Evolutionary conservation across 208 protist genomes (phyloP).

Genomic region (Trypanosoma brucei): DNA sequence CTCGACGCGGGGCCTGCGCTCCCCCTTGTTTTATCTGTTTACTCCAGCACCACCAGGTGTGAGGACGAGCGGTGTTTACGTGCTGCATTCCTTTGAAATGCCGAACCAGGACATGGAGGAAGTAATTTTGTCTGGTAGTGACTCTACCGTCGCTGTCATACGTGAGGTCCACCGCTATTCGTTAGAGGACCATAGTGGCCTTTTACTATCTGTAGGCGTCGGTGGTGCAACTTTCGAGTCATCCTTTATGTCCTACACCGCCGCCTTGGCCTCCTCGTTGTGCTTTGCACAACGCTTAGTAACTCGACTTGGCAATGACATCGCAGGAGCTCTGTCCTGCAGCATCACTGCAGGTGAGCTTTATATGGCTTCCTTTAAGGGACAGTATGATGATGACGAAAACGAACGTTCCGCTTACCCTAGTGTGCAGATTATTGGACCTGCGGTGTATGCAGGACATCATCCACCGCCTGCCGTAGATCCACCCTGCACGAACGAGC

Average conservation of each 20-base stretch:
- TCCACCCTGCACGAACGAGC: background rate
- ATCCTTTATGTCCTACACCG: slow-evolving; percentile 65
- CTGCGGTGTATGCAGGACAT: slow-evolving; percentile 61
- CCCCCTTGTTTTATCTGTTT: slow-evolving; percentile 49
- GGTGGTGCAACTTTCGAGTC: slow-evolving; percentile 73
- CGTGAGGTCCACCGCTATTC: slow-evolving; percentile 85
- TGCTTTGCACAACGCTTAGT: slow-evolving; percentile 82
- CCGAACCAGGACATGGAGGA: slow-evolving; percentile 42
- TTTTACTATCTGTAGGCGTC: slow-evolving; percentile 55
- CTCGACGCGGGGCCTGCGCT: slow-evolving; percentile 63
- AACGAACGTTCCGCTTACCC: slow-evolving; percentile 79
- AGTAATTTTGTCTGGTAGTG: slow-evolving; percentile 10
- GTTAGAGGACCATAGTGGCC: slow-evolving; percentile 74
- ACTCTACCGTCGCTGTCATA: slow-evolving; percentile 47
- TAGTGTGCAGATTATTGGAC: slow-evolving; percentile 61
- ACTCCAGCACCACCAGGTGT: slow-evolving; percentile 54
- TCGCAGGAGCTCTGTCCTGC: slow-evolving; percentile 48
- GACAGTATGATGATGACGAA: slow-evolving; percentile 80
- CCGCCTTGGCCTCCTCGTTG: slow-evolving; percentile 70
- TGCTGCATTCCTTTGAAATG: slow-evolving; percentile 62
- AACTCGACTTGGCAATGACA: slow-evolving; percentile 54
- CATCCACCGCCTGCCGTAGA: slow-evolving; percentile 34
- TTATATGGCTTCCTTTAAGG: slow-evolving; percentile 71
- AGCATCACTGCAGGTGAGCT: slow-evolving; percentile 66
- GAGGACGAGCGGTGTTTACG: slow-evolving; percentile 55